These are phyloP conservation scores for Globisporangium heterothallicum DNA, from an alignment of 352 stramenopile species.

Conservation along the genomic window DNA sequence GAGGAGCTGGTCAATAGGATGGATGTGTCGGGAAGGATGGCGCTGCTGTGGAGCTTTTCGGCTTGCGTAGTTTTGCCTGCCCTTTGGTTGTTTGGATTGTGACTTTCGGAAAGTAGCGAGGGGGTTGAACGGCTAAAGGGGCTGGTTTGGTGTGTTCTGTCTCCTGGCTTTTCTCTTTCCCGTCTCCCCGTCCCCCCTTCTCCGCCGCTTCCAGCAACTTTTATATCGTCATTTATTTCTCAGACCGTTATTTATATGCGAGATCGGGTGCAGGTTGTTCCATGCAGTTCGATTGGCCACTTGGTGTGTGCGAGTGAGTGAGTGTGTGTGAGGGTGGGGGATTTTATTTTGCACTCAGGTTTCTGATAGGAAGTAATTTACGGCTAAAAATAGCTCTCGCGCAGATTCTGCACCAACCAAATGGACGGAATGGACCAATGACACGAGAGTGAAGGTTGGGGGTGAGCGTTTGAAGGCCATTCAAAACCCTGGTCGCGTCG, in stretches of 20 bases:
- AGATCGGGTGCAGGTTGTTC: background rate
- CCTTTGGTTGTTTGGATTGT: constrained; percentile 18
- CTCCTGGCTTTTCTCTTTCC: constrained; percentile 13
- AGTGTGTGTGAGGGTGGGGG: too few relatives aligned
- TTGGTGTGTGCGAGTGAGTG: constrained; percentile 2
- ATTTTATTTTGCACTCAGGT: too few relatives aligned
- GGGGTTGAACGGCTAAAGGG: constrained; percentile 8
- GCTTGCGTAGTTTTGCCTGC: constrained; percentile 8
- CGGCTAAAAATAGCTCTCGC: constrained; percentile 9
- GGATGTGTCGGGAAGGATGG: background rate
- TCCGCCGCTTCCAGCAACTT: background rate
- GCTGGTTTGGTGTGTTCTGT: constrained; percentile 4
- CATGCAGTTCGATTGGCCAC: background rate
- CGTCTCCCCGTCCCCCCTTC: constrained; percentile 2
- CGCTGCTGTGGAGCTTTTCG: background rate
- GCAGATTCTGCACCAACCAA: constrained; percentile 18
- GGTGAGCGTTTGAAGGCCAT: constrained; percentile 4
- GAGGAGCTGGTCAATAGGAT: background rate
- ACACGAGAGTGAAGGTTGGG: constrained; percentile 13
- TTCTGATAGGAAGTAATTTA: constrained; percentile 2
- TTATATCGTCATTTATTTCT: constrained; percentile 2
- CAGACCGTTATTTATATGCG: background rate
- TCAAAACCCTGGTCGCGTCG: too few relatives aligned
- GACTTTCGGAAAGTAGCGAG: constrained; percentile 3
- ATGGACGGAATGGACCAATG: constrained; percentile 9